phyloP scores from a whole-genome alignment of 352 stramenopile genomes.

The Blastocystis sp. region DNA sequence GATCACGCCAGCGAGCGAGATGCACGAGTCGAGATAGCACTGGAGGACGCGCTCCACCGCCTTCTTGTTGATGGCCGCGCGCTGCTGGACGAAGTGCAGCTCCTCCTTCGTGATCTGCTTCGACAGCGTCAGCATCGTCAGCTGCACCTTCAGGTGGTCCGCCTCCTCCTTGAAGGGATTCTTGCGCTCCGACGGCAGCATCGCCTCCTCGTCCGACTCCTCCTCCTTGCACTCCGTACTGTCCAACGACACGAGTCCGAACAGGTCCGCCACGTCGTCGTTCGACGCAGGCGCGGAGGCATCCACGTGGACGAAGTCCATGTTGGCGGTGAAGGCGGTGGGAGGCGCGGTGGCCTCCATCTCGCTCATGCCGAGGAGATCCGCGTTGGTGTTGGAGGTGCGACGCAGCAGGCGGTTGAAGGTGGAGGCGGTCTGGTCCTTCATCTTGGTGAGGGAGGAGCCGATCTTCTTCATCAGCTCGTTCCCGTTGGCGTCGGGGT shows the following conservation, averaged over 20 bases:
- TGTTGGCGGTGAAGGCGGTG: background rate
- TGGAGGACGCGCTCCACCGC: background rate
- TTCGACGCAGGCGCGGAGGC: background rate
- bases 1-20: background rate
- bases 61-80: conserved; percentile 5
- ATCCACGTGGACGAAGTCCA: conserved; percentile 28
- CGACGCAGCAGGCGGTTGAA: conserved; percentile 13
- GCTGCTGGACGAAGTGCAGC: background rate
- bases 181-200: background rate
- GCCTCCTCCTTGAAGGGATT: background rate
- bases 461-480: conserved; percentile 43
- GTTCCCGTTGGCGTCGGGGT: background rate
- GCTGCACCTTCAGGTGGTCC: background rate
- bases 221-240: conserved; percentile 1
- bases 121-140: conserved; percentile 22
- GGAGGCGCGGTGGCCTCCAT: background rate
- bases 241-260: conserved; percentile 31
- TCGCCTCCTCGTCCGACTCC: conserved; percentile 22
- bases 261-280: conserved; percentile 34
- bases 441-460: conserved; percentile 31
- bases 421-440: conserved; percentile 8
- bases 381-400: conserved; percentile 7
- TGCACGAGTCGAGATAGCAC: conserved; percentile 25
- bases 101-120: conserved; percentile 19
- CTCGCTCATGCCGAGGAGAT: conserved; percentile 6